Conservation (phyloP, 306 rosid species). For the Corylus americana region DNA sequence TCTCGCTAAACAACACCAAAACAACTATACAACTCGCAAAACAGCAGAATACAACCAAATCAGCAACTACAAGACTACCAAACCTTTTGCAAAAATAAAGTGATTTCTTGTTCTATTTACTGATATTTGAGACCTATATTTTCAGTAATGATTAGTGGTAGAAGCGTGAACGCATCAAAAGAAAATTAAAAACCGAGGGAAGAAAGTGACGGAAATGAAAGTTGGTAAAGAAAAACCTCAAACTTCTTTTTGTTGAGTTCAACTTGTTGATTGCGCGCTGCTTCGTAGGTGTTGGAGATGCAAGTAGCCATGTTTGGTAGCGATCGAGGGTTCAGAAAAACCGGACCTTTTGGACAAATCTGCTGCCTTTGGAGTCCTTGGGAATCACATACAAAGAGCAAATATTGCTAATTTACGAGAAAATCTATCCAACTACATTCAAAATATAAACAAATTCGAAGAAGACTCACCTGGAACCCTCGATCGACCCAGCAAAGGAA, state of each 20-base stretch:
- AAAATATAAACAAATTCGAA: background rate
- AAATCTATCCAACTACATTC: background rate
- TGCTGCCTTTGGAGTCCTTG: background rate
- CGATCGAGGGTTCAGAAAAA: background rate
- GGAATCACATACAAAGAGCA: background rate
- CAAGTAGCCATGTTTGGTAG: slow-evolving; percentile 39
- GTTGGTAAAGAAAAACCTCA: slow-evolving; percentile 38
- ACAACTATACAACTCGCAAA: too few relatives aligned
- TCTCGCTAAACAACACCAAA: too few relatives aligned
- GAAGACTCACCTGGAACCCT: background rate
- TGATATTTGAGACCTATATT: background rate
- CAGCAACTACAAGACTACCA: too few relatives aligned
- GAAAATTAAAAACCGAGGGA: too few relatives aligned
- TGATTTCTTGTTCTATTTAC: background rate
- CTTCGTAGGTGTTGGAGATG: slow-evolving; percentile 51
- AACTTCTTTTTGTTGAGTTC: slow-evolving; percentile 69
- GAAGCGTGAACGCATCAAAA: background rate
- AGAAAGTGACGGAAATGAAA: background rate
- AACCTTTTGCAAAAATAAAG: background rate
- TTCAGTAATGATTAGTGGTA: background rate
- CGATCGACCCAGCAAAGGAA: background rate
- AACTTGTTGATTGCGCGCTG: slow-evolving; percentile 63
- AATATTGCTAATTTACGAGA: background rate
- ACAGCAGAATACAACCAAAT: too few relatives aligned
- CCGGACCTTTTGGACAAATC: background rate